Percentiles rank a stretch among this genome's conserved stretches.
Evolutionary conservation across 1,284 basidiomycete species (phyloP).

Genomic region (Somion occarium): DNA sequence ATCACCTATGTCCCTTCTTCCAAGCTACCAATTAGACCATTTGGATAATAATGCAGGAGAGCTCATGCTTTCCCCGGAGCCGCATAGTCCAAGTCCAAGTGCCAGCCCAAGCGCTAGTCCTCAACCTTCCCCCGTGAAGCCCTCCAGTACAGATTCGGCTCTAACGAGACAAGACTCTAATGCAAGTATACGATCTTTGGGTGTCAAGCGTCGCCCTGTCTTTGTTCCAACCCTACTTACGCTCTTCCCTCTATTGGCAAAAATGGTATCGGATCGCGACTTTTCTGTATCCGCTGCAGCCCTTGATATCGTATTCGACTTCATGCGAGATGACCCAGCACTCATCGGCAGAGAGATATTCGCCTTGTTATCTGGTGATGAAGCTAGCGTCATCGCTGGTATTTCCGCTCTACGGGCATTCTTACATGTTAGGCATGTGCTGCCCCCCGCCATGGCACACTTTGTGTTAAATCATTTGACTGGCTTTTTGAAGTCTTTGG

Average conservation of each 20-base stretch:
- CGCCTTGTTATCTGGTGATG: constrained; percentile 51
- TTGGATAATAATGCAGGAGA: constrained; percentile 21
- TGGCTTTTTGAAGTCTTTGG: constrained; percentile 59
- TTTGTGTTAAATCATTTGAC: constrained; percentile 66
- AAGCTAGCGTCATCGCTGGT: constrained; percentile 40
- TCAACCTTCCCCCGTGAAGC: constrained; percentile 32
- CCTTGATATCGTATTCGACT: constrained; percentile 53
- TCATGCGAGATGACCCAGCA: constrained; percentile 73
- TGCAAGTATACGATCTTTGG: constrained; percentile 37
- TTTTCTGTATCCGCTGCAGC: constrained; percentile 53
- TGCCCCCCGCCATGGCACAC: constrained; percentile 67
- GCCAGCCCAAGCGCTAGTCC: constrained; percentile 32
- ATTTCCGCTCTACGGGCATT: constrained; percentile 47
- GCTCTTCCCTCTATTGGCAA: constrained; percentile 48
- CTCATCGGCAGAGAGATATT: constrained; percentile 61
- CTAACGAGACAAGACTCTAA: constrained; percentile 53
- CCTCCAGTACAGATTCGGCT: constrained; percentile 24
- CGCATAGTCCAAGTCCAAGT: constrained; percentile 31
- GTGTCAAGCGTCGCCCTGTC: constrained; percentile 53
- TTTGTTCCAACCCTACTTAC: constrained; percentile 58
- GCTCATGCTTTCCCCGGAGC: constrained; percentile 11
- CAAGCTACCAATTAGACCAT: constrained; percentile 48
- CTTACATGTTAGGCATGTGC: constrained; percentile 45
- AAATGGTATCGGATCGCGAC: constrained; percentile 49
- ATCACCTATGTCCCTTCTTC: constrained; percentile 61